A percentile compares a stretch with the other conserved stretches of the same genome.
Conservation (phyloP, 306 rosid genomes). For the Dalbergia cochinchinensis region DNA sequence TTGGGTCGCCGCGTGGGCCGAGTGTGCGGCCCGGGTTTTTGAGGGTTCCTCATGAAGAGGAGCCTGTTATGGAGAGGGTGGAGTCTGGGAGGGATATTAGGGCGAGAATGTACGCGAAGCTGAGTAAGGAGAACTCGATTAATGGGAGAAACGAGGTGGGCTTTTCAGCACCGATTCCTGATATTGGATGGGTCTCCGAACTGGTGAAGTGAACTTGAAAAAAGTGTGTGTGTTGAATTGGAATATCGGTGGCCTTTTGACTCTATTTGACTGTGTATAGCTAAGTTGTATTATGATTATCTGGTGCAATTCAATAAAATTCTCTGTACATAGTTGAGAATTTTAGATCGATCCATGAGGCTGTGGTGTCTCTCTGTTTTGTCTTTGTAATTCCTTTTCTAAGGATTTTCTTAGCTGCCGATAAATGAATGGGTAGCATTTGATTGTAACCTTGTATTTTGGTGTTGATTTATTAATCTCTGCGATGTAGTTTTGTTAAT, state of each 20-base stretch:
- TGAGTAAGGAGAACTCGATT: conserved; percentile 70
- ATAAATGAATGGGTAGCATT: conserved; percentile 30
- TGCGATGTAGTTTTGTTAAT: not conserved
- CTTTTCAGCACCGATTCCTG: conserved; percentile 54
- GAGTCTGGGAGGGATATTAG: conserved; percentile 79
- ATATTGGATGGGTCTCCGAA: conserved; percentile 77
- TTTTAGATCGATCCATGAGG: not conserved
- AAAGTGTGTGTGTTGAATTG: not conserved
- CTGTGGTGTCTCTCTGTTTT: not conserved
- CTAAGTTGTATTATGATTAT: not conserved
- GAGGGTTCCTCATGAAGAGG: conserved; percentile 52
- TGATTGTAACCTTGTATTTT: conserved; percentile 38
- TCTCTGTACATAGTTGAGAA: conserved; percentile 47
- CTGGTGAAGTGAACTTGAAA: conserved; percentile 51
- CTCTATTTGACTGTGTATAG: conserved; percentile 46
- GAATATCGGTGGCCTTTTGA: conserved; percentile 42
- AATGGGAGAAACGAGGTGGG: conserved; percentile 41
- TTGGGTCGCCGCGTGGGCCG: conserved; percentile 48
- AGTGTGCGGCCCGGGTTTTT: conserved; percentile 40
- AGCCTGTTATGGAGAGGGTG: conserved; percentile 85
- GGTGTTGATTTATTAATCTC: not conserved
- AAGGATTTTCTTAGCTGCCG: conserved; percentile 42
- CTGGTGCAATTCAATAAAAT: conserved; percentile 14
- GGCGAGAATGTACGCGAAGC: conserved; percentile 73
- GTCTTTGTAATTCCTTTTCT: conserved; percentile 28